A percentile compares a stretch with the other conserved stretches of the same genome.
phyloP scores from a whole-genome alignment of 805 yeast species.

The Candida nitratophila region DNA sequence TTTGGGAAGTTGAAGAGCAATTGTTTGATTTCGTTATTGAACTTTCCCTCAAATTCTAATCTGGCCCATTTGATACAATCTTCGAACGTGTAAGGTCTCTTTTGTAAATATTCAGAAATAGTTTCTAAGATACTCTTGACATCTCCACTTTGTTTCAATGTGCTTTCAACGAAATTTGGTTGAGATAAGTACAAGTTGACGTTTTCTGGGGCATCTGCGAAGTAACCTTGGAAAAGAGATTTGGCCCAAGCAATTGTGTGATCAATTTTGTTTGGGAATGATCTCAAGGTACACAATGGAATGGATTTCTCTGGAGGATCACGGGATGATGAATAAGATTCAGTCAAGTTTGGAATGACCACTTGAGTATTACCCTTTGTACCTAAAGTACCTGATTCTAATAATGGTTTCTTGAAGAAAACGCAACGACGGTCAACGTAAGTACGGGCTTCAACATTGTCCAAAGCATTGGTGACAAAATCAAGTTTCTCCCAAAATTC shows the following conservation, averaged over 20 bases:
- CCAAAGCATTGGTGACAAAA: conserved; percentile 93
- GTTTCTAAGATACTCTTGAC: conserved; percentile 80
- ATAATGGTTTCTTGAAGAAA: conserved; percentile 79
- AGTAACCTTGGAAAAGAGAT: conserved; percentile 85
- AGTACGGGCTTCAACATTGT: conserved; percentile 95
- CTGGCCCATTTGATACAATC: conserved; percentile 97
- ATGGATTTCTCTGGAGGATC: conserved; percentile 98
- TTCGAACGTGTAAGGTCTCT: conserved; percentile 84
- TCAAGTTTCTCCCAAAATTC: conserved; percentile 79
- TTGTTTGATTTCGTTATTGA: conserved; percentile 80
- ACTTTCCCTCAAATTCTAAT: conserved; percentile 77
- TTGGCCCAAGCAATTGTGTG: conserved; percentile 99
- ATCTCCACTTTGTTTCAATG: conserved; percentile 88
- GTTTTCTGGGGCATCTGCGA: conserved; percentile 85
- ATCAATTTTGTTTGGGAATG: conserved; percentile 97
- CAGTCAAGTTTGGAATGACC: conserved; percentile 87
- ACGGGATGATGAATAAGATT: conserved; percentile 90
- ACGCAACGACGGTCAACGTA: conserved; percentile 97
- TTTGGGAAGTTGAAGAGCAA: conserved; percentile 89
- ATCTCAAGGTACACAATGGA: conserved; percentile 93
- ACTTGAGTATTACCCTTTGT: conserved; percentile 99
- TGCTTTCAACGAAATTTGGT: conserved; percentile 86
- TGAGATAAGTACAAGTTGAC: conserved; percentile 87
- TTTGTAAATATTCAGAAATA: conserved; percentile 64
- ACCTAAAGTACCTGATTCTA: conserved; percentile 96